Percentiles rank a stretch among this genome's conserved stretches.
Conservation (phyloP, 192 early-diverging fungal genomes). For the Irineochytrium annulatum region DNA sequence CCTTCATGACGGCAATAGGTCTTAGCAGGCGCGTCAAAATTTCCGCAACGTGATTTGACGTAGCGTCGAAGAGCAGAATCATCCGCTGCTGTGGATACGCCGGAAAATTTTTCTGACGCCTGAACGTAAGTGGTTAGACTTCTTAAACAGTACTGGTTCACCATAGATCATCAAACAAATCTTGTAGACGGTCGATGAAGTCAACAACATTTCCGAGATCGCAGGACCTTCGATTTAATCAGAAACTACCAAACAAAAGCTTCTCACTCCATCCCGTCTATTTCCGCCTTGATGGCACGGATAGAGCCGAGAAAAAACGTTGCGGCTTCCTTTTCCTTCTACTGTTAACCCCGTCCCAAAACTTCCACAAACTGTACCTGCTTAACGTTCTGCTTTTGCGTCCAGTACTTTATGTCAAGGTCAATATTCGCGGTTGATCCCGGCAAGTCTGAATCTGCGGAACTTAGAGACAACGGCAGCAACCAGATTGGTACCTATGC, state of each 20-base stretch:
- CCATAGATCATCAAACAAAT: constrained; percentile 42
- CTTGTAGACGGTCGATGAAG: constrained; percentile 35
- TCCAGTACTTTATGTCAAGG: constrained; percentile 32
- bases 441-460: too few relatives aligned
- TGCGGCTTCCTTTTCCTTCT: too few relatives aligned
- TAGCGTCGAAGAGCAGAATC: constrained; percentile 31
- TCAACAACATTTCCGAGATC: constrained; percentile 21
- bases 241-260: background rate
- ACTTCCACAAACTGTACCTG: too few relatives aligned
- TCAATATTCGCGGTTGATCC: constrained; percentile 17
- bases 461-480: too few relatives aligned
- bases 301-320: constrained; percentile 18
- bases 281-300: constrained; percentile 24
- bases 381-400: constrained; percentile 3
- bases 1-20: constrained; percentile 4
- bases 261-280: constrained; percentile 18
- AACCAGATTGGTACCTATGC: too few relatives aligned
- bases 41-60: constrained; percentile 28
- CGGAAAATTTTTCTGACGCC: constrained; percentile 32
- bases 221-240: constrained; percentile 5
- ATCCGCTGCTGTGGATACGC: constrained; percentile 40
- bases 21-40: constrained; percentile 23
- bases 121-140: background rate
- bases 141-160: constrained; percentile 6
- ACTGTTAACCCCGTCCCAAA: too few relatives aligned